Percentiles rank a stretch among this genome's conserved stretches.
phyloP scores from a whole-genome alignment of 768 basidiomycete species.

The Trametes punicea region DNA sequence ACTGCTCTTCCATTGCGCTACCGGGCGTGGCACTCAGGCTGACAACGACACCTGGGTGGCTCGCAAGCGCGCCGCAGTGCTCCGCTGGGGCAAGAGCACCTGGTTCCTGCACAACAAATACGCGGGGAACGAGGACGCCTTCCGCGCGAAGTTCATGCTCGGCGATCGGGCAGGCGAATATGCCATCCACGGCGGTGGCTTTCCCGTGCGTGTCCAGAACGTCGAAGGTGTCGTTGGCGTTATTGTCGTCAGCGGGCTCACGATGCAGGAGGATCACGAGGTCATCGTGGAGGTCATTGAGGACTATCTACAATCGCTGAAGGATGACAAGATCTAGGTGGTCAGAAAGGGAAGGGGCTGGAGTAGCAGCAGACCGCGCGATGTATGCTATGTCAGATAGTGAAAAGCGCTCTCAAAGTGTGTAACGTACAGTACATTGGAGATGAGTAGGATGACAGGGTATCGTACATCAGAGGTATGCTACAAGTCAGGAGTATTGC shows the following conservation, averaged over 20 bases:
- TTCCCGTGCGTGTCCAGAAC: conserved; percentile 21
- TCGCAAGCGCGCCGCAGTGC: conserved; percentile 24
- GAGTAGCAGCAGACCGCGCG: background rate
- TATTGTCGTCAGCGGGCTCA: conserved; percentile 23
- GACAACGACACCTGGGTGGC: conserved; percentile 26
- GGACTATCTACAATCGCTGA: conserved; percentile 18
- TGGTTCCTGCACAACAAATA: conserved; percentile 20
- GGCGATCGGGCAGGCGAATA: conserved; percentile 21
- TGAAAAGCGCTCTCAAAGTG: background rate
- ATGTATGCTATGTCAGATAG: background rate
- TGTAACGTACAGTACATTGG: background rate
- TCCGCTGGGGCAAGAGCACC: conserved; percentile 23
- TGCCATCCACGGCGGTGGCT: conserved; percentile 24
- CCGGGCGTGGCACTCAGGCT: conserved; percentile 18
- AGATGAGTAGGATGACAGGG: background rate
- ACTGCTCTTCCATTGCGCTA: conserved; percentile 24
- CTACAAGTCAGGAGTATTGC: conserved; percentile 1
- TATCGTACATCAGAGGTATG: conserved; percentile 14
- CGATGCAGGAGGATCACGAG: conserved; percentile 26
- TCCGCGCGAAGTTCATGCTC: conserved; percentile 23
- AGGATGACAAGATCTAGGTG: background rate
- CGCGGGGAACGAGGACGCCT: conserved; percentile 19
- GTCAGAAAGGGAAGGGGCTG: background rate
- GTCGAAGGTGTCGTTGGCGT: conserved; percentile 23
- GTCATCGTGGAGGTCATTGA: conserved; percentile 22